Conservation (phyloP, 805 yeast species). For the Teunomyces gatunensis region DNA sequence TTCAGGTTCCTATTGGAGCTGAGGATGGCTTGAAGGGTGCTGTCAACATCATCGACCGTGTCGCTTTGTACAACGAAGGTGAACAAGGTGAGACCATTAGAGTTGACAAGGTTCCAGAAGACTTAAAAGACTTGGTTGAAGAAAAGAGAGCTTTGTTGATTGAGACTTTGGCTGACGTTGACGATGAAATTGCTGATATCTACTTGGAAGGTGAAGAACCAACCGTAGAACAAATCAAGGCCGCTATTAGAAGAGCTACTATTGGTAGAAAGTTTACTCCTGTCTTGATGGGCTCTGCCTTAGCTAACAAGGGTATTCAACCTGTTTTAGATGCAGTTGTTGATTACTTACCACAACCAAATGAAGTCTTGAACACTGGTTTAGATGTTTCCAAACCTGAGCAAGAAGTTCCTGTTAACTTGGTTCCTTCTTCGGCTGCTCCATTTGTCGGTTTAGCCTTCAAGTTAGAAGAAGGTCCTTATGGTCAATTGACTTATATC, state of each 20-base stretch:
- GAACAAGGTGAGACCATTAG: slow-evolving; percentile 80
- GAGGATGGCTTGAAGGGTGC: slow-evolving; percentile 84
- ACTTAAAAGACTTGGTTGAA: slow-evolving; percentile 76
- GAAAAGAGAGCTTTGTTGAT: slow-evolving; percentile 84
- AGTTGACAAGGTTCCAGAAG: slow-evolving; percentile 66
- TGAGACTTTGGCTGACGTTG: slow-evolving; percentile 96
- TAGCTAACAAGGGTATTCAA: slow-evolving; percentile 95
- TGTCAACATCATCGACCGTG: slow-evolving; percentile 86
- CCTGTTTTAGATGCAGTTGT: slow-evolving; percentile 94
- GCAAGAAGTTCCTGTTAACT: slow-evolving; percentile 54
- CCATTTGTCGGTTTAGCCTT: slow-evolving; percentile 98
- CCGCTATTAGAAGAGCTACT: slow-evolving; percentile 91
- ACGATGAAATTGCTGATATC: slow-evolving; percentile 94
- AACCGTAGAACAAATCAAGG: slow-evolving; percentile 74
- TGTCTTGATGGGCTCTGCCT: slow-evolving; percentile 99
- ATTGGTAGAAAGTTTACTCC: slow-evolving; percentile 96
- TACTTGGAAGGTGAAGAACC: slow-evolving; percentile 90
- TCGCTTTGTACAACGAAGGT: slow-evolving; percentile 87
- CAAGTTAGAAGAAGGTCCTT: slow-evolving; percentile 96
- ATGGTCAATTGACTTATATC: slow-evolving; percentile 95
- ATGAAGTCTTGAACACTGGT: slow-evolving; percentile 88
- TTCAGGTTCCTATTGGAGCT: slow-evolving; percentile 96
- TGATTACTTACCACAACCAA: slow-evolving; percentile 93
- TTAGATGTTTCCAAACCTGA: slow-evolving; percentile 63
- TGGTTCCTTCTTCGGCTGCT: slow-evolving; percentile 66